phyloP scores from a whole-genome alignment of 2,329 filamentous ascomycete species.

The Iodosphaeria phyllophila region DNA sequence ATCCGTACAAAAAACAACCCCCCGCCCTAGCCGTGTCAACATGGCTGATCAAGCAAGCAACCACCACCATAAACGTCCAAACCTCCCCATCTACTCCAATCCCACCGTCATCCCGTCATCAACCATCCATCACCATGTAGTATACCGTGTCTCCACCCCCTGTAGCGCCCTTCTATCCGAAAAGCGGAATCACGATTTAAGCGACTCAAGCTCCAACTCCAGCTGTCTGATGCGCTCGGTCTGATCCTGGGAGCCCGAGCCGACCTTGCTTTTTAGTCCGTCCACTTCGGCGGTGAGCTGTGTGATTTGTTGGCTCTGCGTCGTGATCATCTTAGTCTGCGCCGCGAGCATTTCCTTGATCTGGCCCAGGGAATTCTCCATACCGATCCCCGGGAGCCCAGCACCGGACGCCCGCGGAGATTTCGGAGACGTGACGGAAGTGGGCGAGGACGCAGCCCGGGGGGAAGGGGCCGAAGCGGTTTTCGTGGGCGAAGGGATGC shows the following conservation, averaged over 20 bases:
- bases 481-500: conserved; percentile 11
- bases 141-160: too few relatives aligned
- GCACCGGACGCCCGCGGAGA: too few relatives aligned
- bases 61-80: too few relatives aligned
- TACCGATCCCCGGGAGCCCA: conserved; percentile 29
- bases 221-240: conserved; percentile 49
- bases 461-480: conserved; percentile 19
- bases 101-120: neutral
- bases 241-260: conserved; percentile 39
- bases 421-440: conserved; percentile 15
- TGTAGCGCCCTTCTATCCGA: too few relatives aligned
- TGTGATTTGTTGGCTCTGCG: conserved; percentile 61
- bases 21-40: too few relatives aligned
- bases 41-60: too few relatives aligned
- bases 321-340: conserved; percentile 59
- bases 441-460: conserved; percentile 12
- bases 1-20: too few relatives aligned
- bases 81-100: too few relatives aligned
- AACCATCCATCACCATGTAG: neutral
- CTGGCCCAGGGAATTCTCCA: conserved; percentile 50
- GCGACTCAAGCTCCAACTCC: conserved; percentile 47
- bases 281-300: conserved; percentile 58
- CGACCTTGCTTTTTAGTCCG: conserved; percentile 59
- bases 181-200: conserved; percentile 39
- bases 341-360: conserved; percentile 63